These are phyloP conservation scores for Picea abies DNA, from an alignment of 83 land plant genomes.

Conservation along the genomic window DNA sequence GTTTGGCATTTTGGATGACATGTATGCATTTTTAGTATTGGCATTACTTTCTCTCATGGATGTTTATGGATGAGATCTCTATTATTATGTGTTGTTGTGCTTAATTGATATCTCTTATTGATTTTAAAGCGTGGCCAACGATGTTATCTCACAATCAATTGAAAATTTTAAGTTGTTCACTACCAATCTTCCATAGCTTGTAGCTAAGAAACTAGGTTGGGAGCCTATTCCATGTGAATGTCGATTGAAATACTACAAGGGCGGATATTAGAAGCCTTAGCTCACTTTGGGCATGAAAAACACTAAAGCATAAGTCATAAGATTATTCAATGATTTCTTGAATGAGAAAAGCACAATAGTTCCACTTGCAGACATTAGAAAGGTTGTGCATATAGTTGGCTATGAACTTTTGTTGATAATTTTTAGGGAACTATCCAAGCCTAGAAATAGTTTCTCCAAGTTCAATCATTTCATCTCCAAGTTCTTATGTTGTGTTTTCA, in stretches of 20 bases:
- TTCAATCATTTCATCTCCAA: too few species aligned
- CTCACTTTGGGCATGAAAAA: conserved; percentile 61
- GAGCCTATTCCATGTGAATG: conserved; percentile 68
- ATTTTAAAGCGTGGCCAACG: too few species aligned
- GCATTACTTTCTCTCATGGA: too few species aligned
- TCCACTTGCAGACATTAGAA: conserved; percentile 87
- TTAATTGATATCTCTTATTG: too few species aligned
- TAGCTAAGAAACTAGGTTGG: conserved; percentile 81
- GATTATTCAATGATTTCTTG: conserved; percentile 73
- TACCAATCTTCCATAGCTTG: too few species aligned
- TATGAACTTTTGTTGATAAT: conserved; percentile 72
- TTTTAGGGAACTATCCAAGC: conserved; percentile 83
- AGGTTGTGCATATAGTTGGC: conserved; percentile 63
- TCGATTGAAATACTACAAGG: conserved; percentile 86
- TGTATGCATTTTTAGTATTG: too few species aligned
- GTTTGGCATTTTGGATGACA: too few species aligned
- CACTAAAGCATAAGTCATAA: conserved; percentile 66
- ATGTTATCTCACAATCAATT: too few species aligned
- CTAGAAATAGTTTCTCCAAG: conserved; percentile 52
- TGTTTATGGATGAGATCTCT: too few species aligned
- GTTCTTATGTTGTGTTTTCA: too few species aligned
- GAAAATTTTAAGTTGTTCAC: too few species aligned
- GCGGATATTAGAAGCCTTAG: conserved; percentile 76
- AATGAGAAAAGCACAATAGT: conserved; percentile 75
- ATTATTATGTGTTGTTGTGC: too few species aligned